Evolutionary conservation across 371 early-diverging fungal species (phyloP).

Genomic region (Mycotypha africana): DNA sequence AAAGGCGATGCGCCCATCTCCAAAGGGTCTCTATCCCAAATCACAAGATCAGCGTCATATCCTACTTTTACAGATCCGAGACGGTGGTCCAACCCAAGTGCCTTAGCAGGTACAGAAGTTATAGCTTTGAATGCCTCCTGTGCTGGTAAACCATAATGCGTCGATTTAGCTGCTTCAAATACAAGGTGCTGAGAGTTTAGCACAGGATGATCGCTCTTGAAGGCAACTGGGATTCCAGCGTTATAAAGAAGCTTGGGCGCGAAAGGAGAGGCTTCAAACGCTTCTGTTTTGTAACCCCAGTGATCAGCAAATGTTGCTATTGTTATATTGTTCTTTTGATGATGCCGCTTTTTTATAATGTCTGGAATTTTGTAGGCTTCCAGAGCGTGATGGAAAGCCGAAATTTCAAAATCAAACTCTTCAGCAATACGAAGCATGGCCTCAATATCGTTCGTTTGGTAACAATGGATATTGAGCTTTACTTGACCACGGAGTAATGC

Average conservation of each 20-base stretch:
- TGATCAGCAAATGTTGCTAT: slow-evolving; percentile 65
- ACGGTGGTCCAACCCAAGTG: slow-evolving; percentile 68
- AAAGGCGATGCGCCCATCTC: slow-evolving; percentile 64
- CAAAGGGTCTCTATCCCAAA: slow-evolving; percentile 64
- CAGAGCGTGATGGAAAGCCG: slow-evolving; percentile 79
- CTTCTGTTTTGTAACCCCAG: slow-evolving; percentile 75
- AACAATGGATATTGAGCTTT: slow-evolving; percentile 70
- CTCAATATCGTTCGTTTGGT: slow-evolving; percentile 65
- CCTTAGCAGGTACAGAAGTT: slow-evolving; percentile 69
- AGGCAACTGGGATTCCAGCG: slow-evolving; percentile 64
- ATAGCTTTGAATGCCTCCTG: slow-evolving; percentile 59
- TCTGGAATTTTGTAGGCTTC: slow-evolving; percentile 72
- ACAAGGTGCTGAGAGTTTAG: slow-evolving; percentile 62
- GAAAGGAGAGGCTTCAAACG: slow-evolving; percentile 57
- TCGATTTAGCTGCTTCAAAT: slow-evolving; percentile 72
- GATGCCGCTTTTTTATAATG: slow-evolving; percentile 52
- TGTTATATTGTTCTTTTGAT: slow-evolving; percentile 50
- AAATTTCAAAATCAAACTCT: slow-evolving; percentile 72
- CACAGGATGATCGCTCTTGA: slow-evolving; percentile 80
- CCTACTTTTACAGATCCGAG: slow-evolving; percentile 60
- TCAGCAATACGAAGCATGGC: slow-evolving; percentile 69
- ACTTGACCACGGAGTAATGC: slow-evolving; percentile 71
- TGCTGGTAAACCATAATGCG: slow-evolving; percentile 62
- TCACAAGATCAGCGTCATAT: slow-evolving; percentile 75
- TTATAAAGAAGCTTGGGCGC: slow-evolving; percentile 57